Base-by-base conservation (phyloP, 2,329 filamentous ascomycete species). In the Byssochlamys sp. region DNA sequence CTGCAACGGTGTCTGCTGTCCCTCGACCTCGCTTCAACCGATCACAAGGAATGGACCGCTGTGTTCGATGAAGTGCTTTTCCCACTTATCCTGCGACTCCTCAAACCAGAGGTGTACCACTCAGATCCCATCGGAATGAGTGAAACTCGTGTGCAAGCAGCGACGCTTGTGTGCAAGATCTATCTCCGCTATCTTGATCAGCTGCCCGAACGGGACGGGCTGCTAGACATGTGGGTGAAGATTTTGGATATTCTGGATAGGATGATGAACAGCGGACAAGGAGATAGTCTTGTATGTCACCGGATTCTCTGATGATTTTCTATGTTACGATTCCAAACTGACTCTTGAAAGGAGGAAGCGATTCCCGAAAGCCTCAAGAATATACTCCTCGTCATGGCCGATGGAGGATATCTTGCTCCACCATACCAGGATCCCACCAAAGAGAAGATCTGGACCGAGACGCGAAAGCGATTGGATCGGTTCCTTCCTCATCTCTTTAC, bases 361-460 rank as follows among this genome's bases (percentile, higher is more conserved):
- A 91, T 97, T 2, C 89, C 90, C 0, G 94, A 99, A 73, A 94
- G 90, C 63, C 78, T 99, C 58, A 99, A 99, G 76, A 99, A 99
- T 63, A 91, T 97, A 55, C 78, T 97, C 26, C 80, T 99, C 9
- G 94, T 99, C 66, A 96, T 99, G 91, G 86, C 89, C 4, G 94
- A 87, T 70, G 91, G 88, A 54, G 91, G 89, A 35, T 91, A 89
- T 66, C 82, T 99, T 4, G 85, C 90, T 0, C 82, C 89, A 1
- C 89, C 89, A 3, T 68, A 70, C 6, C 73, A 79, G 54, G 76
- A 81, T 48, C 63, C 71, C n/a, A 69, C 63, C 60, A 79, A 81
- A 60, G 77, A 79, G 60, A 73, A 78, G 63, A 71, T 86, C 39
- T 87, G 84, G 84, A 71, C 70, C 5, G 83, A 86, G 72, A 86